Conservation (phyloP, 768 basidiomycete genomes). For the Russula sp. region DNA sequence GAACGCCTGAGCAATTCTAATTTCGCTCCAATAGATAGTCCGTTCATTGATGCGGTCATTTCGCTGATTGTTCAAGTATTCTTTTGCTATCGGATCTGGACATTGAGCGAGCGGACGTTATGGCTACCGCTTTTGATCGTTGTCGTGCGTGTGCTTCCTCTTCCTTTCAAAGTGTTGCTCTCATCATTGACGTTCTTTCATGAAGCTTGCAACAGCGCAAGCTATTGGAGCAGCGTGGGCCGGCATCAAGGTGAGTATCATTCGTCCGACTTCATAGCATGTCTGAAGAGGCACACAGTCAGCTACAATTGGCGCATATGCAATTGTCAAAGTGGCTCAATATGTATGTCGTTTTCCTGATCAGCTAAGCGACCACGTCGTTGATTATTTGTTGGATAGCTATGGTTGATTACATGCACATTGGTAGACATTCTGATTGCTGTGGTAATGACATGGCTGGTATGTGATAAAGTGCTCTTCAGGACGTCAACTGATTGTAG, state of each 20-base stretch:
- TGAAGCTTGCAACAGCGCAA: neutral
- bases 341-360: neutral
- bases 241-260: constrained; percentile 2
- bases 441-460: neutral
- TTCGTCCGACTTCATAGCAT: no score
- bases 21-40: constrained; percentile 26
- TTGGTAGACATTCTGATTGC: constrained; percentile 13
- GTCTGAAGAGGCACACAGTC: neutral
- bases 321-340: neutral
- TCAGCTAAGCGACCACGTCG: neutral
- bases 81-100: constrained; percentile 30
- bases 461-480: neutral
- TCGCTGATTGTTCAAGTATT: constrained; percentile 27
- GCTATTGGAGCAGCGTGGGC: constrained; percentile 3
- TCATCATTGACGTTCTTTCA: neutral
- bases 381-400: neutral
- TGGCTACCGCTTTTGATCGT: neutral
- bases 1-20: constrained; percentile 20
- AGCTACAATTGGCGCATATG: neutral
- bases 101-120: constrained; percentile 15
- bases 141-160: neutral
- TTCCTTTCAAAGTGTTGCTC: neutral
- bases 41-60: constrained; percentile 25
- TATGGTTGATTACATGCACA: constrained; percentile 8
- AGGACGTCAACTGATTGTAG: no score